Base-by-base conservation (phyloP, 2,329 filamentous ascomycete genomes). In the Aphanoascus verrucosus region DNA sequence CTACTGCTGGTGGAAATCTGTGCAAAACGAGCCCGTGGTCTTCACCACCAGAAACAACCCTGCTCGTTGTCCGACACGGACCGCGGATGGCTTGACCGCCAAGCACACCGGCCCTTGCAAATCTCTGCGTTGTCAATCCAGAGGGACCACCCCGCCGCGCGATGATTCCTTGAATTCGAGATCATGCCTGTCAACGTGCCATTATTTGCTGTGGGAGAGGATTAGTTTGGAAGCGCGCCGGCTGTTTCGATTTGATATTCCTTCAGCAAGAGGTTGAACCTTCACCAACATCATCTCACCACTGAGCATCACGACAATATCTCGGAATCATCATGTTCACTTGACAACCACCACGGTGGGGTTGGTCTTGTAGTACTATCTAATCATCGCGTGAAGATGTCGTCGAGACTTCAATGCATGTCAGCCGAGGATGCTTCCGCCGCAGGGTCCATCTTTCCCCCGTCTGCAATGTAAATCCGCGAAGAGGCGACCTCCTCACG, bases 91-190 rank as follows among this genome's bases (percentile, higher is more conserved):
- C 41, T 40, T 11, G 9, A 5, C 23, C 31, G 50, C 50, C 50
- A 52, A 52, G 50, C 41, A 31, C 5, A 31, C 19, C 20, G 19
- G 19, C 35, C 41, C 40, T 46, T 38, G 42, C 38, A 34, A n/a
- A 45, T 15, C 41, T 52, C 41, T 52, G 50, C 42, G 50, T 52
- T 52, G 50, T 52, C 50, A 52, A 52, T 46, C 35, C 42, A 34
- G 31, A 50, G n/a, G 31, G 15, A 20, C 48, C 38, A 15, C 40
- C 48, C 48, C 37, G 23, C 48, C 11, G 15, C 42, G 37, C 17
- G 20, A 50, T 42, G 32, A 37, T 38, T 50, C n/a, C 37, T 3
- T n/a, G 19, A 19, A 40, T 49, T 31, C 34, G 31, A 40, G 15
- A 14, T 34, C 28, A 50, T 50, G 48, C 48, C 48, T 43, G 48